Base-by-base conservation (phyloP, 495 filamentous ascomycete genomes). In the Aspergillus indologenus region DNA sequence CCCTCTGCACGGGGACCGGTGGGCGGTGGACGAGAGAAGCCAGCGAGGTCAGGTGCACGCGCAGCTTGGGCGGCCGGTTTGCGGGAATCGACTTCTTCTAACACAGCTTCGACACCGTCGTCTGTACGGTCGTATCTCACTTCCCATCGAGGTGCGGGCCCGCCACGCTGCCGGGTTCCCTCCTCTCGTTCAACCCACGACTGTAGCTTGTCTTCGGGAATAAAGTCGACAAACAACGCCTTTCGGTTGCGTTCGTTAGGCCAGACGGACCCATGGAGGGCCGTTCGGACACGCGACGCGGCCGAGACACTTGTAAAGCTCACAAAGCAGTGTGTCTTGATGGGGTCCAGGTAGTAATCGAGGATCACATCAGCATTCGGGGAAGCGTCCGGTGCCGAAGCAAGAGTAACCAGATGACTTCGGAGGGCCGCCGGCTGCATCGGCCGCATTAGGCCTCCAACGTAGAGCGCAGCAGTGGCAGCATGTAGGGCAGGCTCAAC, bases 361-460 rank as follows among this genome's bases (percentile, higher is more conserved):
- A 79, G 67, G 9, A 97, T 75, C 14, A 83, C 69, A 20, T 79
- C 76, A 1, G 78, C 62, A 45, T 87, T 78, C 2, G 76, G 69
- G 11, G 76, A 66, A 40, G 68, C 54, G 31, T 77, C 79, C 5
- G 83, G 79, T 1, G 86, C 72, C 1, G 87, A 76, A 15, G 90
- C 90, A 40, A 96, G 80, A 17, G 76, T 70, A 24, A 82, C 59
- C 21, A 98, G 74, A 65, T 96, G 87, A 0, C 80, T 79, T 56
- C 82, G 82, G 6, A 98, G 80, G 1, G 74, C 68, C 5, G 65
- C 65, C 2, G 83, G 81, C 60, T 88, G 88, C 9, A 98, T 78
- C 17, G 94, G 94, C 45, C 94, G 84, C 86, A 95, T 92, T 47
- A 98, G 82, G 63, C 96, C 85, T 64, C 88, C 87, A 65, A 98